A percentile compares a stretch with the other conserved stretches of the same genome.
phyloP scores from a whole-genome alignment of 305 asterid genomes.

The Solanum hybrid region DNA sequence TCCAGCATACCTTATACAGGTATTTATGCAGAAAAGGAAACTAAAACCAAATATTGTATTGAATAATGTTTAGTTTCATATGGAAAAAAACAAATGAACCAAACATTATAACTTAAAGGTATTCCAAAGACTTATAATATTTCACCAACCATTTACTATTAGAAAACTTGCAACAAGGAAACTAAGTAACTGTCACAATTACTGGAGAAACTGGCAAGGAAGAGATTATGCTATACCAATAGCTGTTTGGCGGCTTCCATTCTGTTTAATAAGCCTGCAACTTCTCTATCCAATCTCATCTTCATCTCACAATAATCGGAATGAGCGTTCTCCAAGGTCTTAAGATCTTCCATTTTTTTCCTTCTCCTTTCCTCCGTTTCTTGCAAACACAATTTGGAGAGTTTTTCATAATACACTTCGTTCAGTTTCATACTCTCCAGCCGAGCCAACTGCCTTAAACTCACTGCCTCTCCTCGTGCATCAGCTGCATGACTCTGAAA shows the following conservation, averaged over 20 bases:
- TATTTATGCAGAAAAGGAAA: neutral
- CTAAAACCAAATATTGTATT: neutral
- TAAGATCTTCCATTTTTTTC: conserved; percentile 61
- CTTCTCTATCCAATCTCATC: conserved; percentile 79
- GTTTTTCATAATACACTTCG: conserved; percentile 48
- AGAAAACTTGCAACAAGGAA: neutral
- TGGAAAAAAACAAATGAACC: neutral
- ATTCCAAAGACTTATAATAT: neutral
- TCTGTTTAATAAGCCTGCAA: conserved; percentile 75
- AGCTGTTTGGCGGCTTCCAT: conserved; percentile 83
- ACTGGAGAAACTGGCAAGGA: neutral
- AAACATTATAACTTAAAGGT: neutral
- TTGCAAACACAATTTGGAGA: conserved; percentile 42
- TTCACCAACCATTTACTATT: neutral
- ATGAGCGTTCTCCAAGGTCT: conserved; percentile 60
- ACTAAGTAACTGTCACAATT: neutral
- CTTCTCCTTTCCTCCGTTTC: conserved; percentile 64
- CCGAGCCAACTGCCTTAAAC: conserved; percentile 45
- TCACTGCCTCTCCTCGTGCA: conserved; percentile 65
- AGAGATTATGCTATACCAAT: conserved; percentile 29
- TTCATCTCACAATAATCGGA: conserved; percentile 78
- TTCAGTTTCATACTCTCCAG: conserved; percentile 54
- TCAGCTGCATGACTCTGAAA: conserved; percentile 70
- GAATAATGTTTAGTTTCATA: neutral
- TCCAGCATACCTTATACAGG: neutral